phyloP scores from a whole-genome alignment of 1,139 yeast genomes.

The Scheffersomyces insectosa region DNA sequence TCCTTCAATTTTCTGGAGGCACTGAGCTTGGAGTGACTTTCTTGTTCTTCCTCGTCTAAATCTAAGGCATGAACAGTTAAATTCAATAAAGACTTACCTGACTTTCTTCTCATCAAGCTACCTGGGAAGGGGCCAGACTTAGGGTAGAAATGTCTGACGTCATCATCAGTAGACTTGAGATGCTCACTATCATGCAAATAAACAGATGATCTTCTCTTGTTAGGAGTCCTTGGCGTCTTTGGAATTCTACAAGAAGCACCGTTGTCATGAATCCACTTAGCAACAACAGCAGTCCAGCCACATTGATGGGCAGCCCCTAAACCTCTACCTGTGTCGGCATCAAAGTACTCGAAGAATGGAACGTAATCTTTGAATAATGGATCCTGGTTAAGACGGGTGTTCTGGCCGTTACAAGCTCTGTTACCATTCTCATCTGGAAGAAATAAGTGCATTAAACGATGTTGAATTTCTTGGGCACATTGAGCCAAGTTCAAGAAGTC shows the following conservation, averaged over 20 bases:
- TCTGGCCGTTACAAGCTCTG: constrained; percentile 81
- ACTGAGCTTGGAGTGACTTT: constrained; percentile 18
- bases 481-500: constrained; percentile 79
- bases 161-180: constrained; percentile 22
- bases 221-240: constrained; percentile 53
- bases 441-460: constrained; percentile 79
- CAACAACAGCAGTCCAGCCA: constrained; percentile 96
- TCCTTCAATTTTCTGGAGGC: constrained; percentile 17
- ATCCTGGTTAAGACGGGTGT: constrained; percentile 63
- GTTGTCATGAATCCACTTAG: constrained; percentile 90
- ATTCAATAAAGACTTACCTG: constrained; percentile 68
- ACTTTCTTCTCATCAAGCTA: constrained; percentile 60
- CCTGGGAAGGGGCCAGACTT: constrained; percentile 58
- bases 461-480: constrained; percentile 90
- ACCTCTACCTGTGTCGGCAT: constrained; percentile 95
- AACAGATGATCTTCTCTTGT: constrained; percentile 29
- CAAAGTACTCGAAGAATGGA: constrained; percentile 87
- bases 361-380: constrained; percentile 75
- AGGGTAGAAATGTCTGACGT: constrained; percentile 39
- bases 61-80: constrained; percentile 68
- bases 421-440: constrained; percentile 69
- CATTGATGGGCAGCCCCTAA: constrained; percentile 94
- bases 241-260: constrained; percentile 67
- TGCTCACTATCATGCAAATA: constrained; percentile 22
- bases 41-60: constrained; percentile 59